These are phyloP conservation scores for Sphagnum tenellum DNA, from an alignment of 225 moss, liverwort and hornwort genomes.

Conservation along the genomic window DNA sequence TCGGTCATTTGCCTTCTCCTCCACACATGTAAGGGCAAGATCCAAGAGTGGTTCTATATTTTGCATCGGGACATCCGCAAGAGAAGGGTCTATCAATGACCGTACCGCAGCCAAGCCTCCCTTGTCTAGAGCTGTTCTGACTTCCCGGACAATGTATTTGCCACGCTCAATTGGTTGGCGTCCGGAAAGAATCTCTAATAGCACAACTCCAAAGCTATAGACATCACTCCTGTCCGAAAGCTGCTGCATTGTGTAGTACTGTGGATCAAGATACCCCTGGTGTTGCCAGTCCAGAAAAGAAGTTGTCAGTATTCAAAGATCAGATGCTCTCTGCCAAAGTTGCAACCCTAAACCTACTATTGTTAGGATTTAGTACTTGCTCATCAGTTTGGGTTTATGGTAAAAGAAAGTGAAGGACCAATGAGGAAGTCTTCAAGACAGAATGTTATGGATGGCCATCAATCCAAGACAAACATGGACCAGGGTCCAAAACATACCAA, in stretches of 20 bases:
- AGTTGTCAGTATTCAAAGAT: not conserved
- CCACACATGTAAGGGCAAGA: slow-evolving; percentile 47
- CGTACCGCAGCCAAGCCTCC: slow-evolving; percentile 36
- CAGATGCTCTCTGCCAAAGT: too few species aligned
- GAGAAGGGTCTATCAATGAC: slow-evolving; percentile 40
- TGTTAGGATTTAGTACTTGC: too few species aligned
- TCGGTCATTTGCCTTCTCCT: slow-evolving; percentile 34
- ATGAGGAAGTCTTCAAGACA: too few species aligned
- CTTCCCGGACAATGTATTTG: slow-evolving; percentile 59
- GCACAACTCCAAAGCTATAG: slow-evolving; percentile 85
- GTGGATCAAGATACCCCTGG: slow-evolving; percentile 87
- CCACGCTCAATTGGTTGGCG: slow-evolving; percentile 41
- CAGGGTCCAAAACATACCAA: slow-evolving; percentile 32
- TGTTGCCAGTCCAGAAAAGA: not conserved
- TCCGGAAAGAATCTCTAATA: slow-evolving; percentile 62
- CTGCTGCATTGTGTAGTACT: slow-evolving; percentile 69
- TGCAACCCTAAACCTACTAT: too few species aligned
- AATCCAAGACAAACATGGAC: too few species aligned
- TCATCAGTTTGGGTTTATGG: too few species aligned
- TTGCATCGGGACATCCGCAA: slow-evolving; percentile 16
- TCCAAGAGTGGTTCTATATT: slow-evolving; percentile 42
- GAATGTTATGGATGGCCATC: too few species aligned
- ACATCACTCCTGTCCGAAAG: slow-evolving; percentile 85
- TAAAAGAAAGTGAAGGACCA: too few species aligned
- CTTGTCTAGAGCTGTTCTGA: slow-evolving; percentile 25